phyloP scores from a whole-genome alignment of 2,329 filamentous ascomycete genomes.

The Colletotrichum eremochloae region DNA sequence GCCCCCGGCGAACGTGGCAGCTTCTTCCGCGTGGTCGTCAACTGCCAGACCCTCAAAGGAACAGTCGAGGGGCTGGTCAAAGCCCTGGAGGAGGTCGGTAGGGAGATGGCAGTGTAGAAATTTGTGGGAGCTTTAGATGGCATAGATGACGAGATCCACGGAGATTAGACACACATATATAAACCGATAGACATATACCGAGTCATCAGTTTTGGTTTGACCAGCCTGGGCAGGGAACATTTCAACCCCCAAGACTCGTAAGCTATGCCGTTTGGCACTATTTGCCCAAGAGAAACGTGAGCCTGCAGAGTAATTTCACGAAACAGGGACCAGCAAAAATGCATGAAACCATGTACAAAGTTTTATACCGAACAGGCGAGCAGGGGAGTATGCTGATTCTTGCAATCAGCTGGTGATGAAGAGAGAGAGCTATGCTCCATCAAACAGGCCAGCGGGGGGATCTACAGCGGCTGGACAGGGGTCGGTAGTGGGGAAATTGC shows the following conservation, averaged over 20 bases:
- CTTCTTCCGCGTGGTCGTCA: slow-evolving; percentile 72
- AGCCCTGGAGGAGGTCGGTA: slow-evolving; percentile 64
- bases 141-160: neutral
- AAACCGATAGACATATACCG: neutral
- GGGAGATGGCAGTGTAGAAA: slow-evolving; percentile 43
- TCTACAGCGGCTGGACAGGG: neutral
- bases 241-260: neutral
- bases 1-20: slow-evolving; percentile 68
- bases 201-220: no score
- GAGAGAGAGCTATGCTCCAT: neutral
- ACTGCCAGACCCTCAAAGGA: slow-evolving; percentile 64
- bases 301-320: neutral
- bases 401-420: neutral
- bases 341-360: neutral
- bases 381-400: neutral
- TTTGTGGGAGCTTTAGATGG: neutral
- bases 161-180: neutral
- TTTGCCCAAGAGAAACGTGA: neutral
- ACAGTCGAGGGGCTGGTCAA: slow-evolving; percentile 68
- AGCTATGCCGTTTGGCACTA: neutral
- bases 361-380: neutral
- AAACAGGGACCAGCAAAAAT: neutral
- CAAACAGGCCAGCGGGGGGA: neutral
- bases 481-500: neutral
- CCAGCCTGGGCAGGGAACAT: neutral